phyloP scores from a whole-genome alignment of 805 yeast genomes.

The Yarrowia sp. region DNA sequence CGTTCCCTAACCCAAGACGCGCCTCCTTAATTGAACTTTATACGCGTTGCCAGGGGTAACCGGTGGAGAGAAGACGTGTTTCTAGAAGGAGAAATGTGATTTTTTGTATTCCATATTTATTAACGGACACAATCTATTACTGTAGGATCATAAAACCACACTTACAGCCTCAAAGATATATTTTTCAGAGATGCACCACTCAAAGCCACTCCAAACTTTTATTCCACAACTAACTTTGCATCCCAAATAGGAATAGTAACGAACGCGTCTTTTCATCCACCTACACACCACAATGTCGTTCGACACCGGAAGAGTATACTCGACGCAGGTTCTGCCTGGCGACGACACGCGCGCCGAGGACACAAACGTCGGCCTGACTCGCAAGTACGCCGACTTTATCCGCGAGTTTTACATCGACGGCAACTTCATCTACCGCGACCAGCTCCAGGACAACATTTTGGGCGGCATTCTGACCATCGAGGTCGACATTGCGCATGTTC shows the following conservation, averaged over 20 bases:
- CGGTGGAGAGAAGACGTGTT: no score
- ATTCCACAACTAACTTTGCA: neutral
- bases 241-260: constrained; percentile 24
- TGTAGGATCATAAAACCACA: no score
- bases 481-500: constrained; percentile 79
- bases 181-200: no score
- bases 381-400: constrained; percentile 67
- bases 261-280: neutral
- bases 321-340: constrained; percentile 84
- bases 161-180: no score
- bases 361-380: constrained; percentile 37
- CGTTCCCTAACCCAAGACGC: neutral
- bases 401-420: constrained; percentile 81
- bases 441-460: constrained; percentile 79
- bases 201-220: no score
- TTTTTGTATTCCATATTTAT: no score
- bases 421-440: constrained; percentile 80
- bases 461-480: constrained; percentile 68
- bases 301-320: constrained; percentile 41
- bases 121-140: no score
- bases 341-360: constrained; percentile 59
- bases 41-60: constrained; percentile 12
- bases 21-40: neutral
- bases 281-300: constrained; percentile 39
- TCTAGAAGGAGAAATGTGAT: no score